Percentiles rank a stretch among this genome's conserved stretches.
Conservation (phyloP, 208 protist species). For the Polymyxa betae region DNA sequence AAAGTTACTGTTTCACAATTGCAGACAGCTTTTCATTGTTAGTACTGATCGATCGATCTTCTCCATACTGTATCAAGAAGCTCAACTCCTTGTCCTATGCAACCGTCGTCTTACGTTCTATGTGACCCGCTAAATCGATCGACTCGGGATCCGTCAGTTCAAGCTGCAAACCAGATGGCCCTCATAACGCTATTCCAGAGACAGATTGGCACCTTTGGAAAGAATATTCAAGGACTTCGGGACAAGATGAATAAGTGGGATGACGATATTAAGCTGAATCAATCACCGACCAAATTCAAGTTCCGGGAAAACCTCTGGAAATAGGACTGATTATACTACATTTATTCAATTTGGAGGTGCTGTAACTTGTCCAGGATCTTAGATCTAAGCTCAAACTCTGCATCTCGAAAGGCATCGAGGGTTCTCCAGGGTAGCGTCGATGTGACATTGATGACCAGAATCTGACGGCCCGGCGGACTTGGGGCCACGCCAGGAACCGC, state of each 20-base stretch:
- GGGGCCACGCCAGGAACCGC: not conserved
- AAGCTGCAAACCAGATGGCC: not conserved
- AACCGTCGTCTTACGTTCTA: not conserved
- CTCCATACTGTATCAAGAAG: not conserved
- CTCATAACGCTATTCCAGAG: not conserved
- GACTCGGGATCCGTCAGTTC: not conserved
- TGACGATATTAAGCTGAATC: too few relatives aligned
- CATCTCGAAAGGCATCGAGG: not conserved
- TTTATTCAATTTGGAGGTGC: too few relatives aligned
- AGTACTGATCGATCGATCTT: not conserved
- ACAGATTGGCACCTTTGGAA: not conserved
- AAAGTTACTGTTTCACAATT: not conserved
- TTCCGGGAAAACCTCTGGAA: not conserved
- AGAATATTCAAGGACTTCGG: not conserved
- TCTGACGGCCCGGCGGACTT: not conserved
- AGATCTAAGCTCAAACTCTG: too few relatives aligned
- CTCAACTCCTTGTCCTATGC: not conserved
- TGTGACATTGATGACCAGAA: not conserved
- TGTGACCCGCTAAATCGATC: not conserved
- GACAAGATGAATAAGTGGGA: too few relatives aligned
- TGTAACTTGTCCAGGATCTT: too few relatives aligned
- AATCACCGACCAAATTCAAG: not conserved
- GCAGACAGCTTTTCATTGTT: not conserved
- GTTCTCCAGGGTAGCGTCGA: slow-evolving; percentile 26
- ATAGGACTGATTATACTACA: too few relatives aligned